Percentiles rank a stretch among this genome's conserved stretches.
These are phyloP conservation scores for Crotalaria pallida DNA, from an alignment of 306 rosid genomes.

Conservation along the genomic window DNA sequence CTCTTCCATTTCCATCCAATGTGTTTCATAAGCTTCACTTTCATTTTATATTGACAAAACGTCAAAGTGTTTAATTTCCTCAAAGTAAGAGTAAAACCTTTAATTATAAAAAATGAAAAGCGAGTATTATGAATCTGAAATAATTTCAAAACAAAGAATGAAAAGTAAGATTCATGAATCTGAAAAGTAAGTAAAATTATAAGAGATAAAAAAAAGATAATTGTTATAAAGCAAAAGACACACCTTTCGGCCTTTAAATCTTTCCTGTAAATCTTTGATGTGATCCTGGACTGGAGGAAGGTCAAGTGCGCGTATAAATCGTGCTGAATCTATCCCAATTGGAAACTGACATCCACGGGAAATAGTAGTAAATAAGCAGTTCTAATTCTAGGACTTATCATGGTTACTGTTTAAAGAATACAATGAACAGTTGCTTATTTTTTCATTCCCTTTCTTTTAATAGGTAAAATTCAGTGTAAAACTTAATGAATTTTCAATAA, in stretches of 20 bases:
- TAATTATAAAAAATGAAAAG: background rate
- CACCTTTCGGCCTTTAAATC: slow-evolving; percentile 85
- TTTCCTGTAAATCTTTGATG: slow-evolving; percentile 64
- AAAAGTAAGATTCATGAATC: background rate
- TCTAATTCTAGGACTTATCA: background rate
- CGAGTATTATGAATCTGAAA: background rate
- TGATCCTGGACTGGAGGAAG: slow-evolving; percentile 41
- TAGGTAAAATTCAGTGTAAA: background rate
- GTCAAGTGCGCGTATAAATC: slow-evolving; percentile 77
- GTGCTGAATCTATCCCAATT: slow-evolving; percentile 79
- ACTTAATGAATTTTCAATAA: background rate
- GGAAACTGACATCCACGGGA: slow-evolving; percentile 62
- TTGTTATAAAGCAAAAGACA: background rate
- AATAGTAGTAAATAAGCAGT: slow-evolving; percentile 19
- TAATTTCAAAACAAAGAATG: background rate
- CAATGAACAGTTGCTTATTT: background rate
- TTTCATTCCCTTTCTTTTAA: background rate
- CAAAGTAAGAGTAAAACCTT: slow-evolving; percentile 1
- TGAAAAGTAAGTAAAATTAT: background rate
- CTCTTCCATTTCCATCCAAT: background rate
- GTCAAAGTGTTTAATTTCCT: background rate
- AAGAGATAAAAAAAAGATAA: background rate
- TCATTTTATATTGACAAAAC: background rate
- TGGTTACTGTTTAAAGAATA: background rate
- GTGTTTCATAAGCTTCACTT: background rate